These are phyloP conservation scores for Cyclotella sp. DNA, from an alignment of 108 stramenopile species.

Conservation along the genomic window DNA sequence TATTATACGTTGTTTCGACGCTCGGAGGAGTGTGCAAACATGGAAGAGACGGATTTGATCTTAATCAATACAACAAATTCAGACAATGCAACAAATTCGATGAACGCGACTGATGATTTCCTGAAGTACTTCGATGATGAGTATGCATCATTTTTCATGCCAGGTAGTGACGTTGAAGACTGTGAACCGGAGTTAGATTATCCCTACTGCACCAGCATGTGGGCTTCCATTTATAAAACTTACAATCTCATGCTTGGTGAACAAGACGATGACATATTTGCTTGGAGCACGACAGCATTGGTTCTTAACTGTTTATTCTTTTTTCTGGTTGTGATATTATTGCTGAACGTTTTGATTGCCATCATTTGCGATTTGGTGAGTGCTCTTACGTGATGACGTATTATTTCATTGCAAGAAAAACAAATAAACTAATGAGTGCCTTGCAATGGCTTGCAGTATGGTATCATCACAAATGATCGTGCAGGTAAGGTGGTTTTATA, in stretches of 20 bases:
- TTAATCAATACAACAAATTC: neutral
- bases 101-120: neutral
- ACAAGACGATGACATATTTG: conserved; percentile 57
- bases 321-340: conserved; percentile 77
- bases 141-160: neutral
- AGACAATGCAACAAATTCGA: neutral
- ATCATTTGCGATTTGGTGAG: conserved; percentile 77
- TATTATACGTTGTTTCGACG: conserved; percentile 75
- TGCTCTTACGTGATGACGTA: neutral
- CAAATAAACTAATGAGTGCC: neutral
- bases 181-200: conserved; percentile 36
- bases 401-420: neutral
- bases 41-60: neutral
- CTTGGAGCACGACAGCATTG: conserved; percentile 53
- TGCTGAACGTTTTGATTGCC: conserved; percentile 83
- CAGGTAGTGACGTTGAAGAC: conserved; percentile 18
- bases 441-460: conserved; percentile 38
- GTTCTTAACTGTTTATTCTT: conserved; percentile 70
- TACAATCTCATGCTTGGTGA: conserved; percentile 86
- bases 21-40: conserved; percentile 42
- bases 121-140: conserved; percentile 13
- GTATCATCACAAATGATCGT: conserved; percentile 83
- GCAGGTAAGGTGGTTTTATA: conserved; percentile 32
- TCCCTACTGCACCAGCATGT: conserved; percentile 35
- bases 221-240: conserved; percentile 71